Percentiles rank a stretch among this genome's conserved stretches.
Evolutionary conservation across 1,284 basidiomycete genomes (phyloP).

Genomic region (Stygiomarasmius scandens): DNA sequence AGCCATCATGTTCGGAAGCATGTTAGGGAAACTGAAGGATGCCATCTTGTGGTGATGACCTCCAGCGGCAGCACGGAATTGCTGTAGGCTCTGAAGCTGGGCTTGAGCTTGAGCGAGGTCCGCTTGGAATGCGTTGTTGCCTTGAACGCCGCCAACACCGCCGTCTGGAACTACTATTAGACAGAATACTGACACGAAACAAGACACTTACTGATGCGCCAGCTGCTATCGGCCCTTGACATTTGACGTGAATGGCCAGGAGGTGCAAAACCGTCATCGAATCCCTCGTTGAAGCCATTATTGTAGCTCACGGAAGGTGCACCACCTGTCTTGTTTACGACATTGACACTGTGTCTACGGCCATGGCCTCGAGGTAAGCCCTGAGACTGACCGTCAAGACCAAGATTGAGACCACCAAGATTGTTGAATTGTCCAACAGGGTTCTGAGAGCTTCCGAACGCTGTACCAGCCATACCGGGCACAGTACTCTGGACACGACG

Average conservation of each 20-base stretch:
- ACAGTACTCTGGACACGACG: constrained; percentile 89
- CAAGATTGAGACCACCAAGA: constrained; percentile 57
- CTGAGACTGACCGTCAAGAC: constrained; percentile 65
- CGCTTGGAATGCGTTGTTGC: constrained; percentile 65
- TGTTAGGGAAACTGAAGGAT: constrained; percentile 97
- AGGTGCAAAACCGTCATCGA: constrained; percentile 75
- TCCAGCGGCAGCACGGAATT: constrained; percentile 94
- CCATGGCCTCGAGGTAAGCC: constrained; percentile 83
- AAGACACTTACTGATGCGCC: constrained; percentile 78
- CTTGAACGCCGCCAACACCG: constrained; percentile 70
- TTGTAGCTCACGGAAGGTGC: constrained; percentile 53
- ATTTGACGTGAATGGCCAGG: constrained; percentile 77
- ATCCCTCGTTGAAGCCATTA: constrained; percentile 57
- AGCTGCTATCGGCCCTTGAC: constrained; percentile 80
- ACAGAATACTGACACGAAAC: background rate
- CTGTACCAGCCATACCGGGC: constrained; percentile 53
- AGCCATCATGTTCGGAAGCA: constrained; percentile 94
- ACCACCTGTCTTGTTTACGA: constrained; percentile 75
- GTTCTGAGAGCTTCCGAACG: constrained; percentile 52
- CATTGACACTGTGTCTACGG: constrained; percentile 93
- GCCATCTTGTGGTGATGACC: constrained; percentile 96
- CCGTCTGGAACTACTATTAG: constrained; percentile 51
- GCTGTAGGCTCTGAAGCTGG: constrained; percentile 93
- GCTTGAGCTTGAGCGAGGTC: constrained; percentile 95
- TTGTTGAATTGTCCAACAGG: constrained; percentile 73